Evolutionary conservation across 306 rosid species (phyloP), one percentile per base, ranked within the genome.

Genomic region (Quercus alba): DNA sequence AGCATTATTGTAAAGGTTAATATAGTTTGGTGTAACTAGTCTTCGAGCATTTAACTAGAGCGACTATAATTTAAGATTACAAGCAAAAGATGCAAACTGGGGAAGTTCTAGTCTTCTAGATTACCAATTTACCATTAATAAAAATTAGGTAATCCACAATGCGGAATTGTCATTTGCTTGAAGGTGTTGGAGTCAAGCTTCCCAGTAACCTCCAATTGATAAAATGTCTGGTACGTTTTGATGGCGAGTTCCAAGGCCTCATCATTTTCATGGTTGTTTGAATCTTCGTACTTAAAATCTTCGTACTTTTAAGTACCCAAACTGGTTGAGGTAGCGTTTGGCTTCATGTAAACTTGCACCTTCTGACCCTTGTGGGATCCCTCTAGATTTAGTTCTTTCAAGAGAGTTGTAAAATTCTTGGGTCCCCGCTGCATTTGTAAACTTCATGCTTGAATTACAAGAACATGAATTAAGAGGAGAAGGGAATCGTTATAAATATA

Each of bases 101-200:
- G 66, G 26, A 33, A 6, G 13, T 57, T 44, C 10, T 4, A 46
- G 52, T 9, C 14, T 23, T 6, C 44, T 38, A 38, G 44, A 6
- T 38, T 38, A 38, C 44, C 44, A 38, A 38, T 38, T 38, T 6
- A n/a, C 57, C 62, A 9, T 52, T 62, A n/a, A 21, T 2, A 14
- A 18, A 9, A 21, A 38, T 75, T 59, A 11, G 80, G 30, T 11
- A 49, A 20, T 1, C 80, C 84, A 81, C 77, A 75, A 10, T 73
- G 21, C 1, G 77, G 84, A 19, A 49, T 7, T 57, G 23, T 5
- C 25, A 76, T 76, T 33, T 35, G 52, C 7, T 33, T 25, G 3
- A 61, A 19, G 55, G 81, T 81, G 2, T 5, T 51, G 1, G 21
- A 54, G 54, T 81, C 81, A 61, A 81, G 81, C 70, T 25, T 52